phyloP scores from a whole-genome alignment of 2,329 filamentous ascomycete genomes.

The Chaetomiaceae sp. region DNA sequence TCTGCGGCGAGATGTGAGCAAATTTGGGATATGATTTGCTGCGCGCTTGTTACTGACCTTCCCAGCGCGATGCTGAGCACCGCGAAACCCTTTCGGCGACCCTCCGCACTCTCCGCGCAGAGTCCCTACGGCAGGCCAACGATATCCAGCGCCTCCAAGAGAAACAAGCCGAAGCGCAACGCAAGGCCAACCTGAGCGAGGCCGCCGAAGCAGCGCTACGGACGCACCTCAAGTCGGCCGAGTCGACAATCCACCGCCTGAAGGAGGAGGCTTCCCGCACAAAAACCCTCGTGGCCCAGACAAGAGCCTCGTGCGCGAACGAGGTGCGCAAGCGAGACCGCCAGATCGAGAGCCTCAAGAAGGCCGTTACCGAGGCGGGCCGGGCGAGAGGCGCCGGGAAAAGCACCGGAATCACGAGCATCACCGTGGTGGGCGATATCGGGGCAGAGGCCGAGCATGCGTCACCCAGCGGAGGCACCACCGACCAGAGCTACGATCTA shows the following conservation, averaged over 20 bases:
- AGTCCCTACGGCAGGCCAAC: slow-evolving; percentile 67
- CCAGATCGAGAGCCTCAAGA: slow-evolving; percentile 84
- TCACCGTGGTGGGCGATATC: slow-evolving; percentile 53
- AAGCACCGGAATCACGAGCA: slow-evolving; percentile 52
- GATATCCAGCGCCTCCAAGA: slow-evolving; percentile 59
- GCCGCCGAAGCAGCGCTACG: slow-evolving; percentile 68
- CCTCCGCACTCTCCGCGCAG: slow-evolving; percentile 69
- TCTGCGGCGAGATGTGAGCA: slow-evolving; percentile 75
- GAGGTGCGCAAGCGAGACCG: slow-evolving; percentile 88
- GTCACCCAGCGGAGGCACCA: slow-evolving; percentile 24
- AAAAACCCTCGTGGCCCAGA: slow-evolving; percentile 75
- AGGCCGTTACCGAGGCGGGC: slow-evolving; percentile 70
- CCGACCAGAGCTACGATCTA: slow-evolving; percentile 61
- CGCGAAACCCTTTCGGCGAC: slow-evolving; percentile 77
- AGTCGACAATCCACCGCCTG: slow-evolving; percentile 67
- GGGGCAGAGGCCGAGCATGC: slow-evolving; percentile 16
- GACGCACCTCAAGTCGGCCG: slow-evolving; percentile 66
- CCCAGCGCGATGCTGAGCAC: slow-evolving; percentile 80
- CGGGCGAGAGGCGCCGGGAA: slow-evolving; percentile 55
- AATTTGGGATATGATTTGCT: not conserved
- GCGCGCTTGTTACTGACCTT: slow-evolving; percentile 6
- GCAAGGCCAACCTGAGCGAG: slow-evolving; percentile 55
- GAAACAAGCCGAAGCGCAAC: slow-evolving; percentile 50
- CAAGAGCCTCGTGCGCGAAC: slow-evolving; percentile 80
- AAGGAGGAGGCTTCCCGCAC: slow-evolving; percentile 79